Conservation (phyloP, 129 eudicot species). For the Glebionis coronaria region DNA sequence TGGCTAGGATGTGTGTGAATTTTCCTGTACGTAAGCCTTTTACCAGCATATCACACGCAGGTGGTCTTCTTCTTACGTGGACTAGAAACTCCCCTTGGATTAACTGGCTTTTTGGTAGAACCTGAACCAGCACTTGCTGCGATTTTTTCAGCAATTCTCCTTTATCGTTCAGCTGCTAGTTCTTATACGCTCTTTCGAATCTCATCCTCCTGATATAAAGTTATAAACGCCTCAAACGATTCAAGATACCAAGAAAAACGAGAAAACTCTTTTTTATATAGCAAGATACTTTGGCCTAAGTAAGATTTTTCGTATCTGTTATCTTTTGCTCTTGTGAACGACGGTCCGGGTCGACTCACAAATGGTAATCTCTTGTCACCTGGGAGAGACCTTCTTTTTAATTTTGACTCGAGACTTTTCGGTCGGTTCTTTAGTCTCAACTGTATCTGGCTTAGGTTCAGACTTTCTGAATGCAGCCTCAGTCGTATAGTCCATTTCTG, state of each 20-base stretch:
- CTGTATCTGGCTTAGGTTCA: too few species aligned
- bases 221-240: neutral
- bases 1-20: constrained; percentile 16
- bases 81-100: constrained; percentile 15
- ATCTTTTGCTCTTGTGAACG: too few species aligned
- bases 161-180: constrained; percentile 55
- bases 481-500: too few species aligned
- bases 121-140: constrained; percentile 41
- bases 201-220: constrained; percentile 65
- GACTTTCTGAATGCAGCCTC: too few species aligned
- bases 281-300: too few species aligned
- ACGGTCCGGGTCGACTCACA: too few species aligned
- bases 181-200: constrained; percentile 79
- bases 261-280: too few species aligned
- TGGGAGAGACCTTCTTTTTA: too few species aligned
- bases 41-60: constrained; percentile 12
- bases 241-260: neutral
- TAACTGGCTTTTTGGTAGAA: constrained; percentile 25
- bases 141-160: constrained; percentile 88
- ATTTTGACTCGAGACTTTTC: too few species aligned
- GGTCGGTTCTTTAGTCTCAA: too few species aligned
- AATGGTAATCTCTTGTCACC: too few species aligned
- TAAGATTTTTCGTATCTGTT: too few species aligned
- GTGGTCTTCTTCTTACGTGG: constrained; percentile 29
- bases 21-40: constrained; percentile 1